Base-by-base conservation (phyloP, 257 asterid genomes). In the Capsicum rhomboideum region DNA sequence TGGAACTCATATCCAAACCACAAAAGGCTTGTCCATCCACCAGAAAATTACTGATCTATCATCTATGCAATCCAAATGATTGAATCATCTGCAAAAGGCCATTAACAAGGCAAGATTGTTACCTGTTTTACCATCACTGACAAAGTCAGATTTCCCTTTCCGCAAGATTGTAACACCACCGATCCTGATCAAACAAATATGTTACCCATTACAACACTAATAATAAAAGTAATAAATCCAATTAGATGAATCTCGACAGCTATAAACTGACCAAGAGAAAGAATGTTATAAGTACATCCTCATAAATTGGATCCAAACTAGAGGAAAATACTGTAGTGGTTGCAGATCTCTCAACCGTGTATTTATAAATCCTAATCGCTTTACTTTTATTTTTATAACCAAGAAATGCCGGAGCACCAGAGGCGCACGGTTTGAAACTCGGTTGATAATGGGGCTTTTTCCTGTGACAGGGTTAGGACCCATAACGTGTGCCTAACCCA, bases 91-190 rank as follows among this genome's bases (percentile, higher is more conserved):
- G 61, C 54, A 75, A 0, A 75, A 14, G 77, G 46, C 37, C 69
- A 80, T 20, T 78, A 50, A 54, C 80, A 53, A 54, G 82, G 83
- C 34, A 55, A 82, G 82, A 40, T 3, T 78, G 8, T 11, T 91
- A 97, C 98, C 98, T 87, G 92, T 85, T 87, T 92, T 92, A 18
- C 99, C 98, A 86, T 93, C 92, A 83, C 97, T 92, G 88, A 97
- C 89, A 23, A 87, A 84, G 90, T 95, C 98, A 3, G 93, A 90
- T 80, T 86, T 90, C 84, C 98, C 99, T 90, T 97, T 95, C 88
- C 90, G 89, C 80, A 97, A 87, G 82, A 95, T 89, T 79, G 98
- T 97, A 83, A 88, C 99, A 29, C 95, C 96, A 61, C 97, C 98
- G 42, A 94, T 87, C 89, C 99, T 96, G 91, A 82, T 63, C 52